Percentiles rank a stretch among this genome's conserved stretches.
Evolutionary conservation across 352 stramenopile species (phyloP).

Genomic region (Phytophthora kernoviae): DNA sequence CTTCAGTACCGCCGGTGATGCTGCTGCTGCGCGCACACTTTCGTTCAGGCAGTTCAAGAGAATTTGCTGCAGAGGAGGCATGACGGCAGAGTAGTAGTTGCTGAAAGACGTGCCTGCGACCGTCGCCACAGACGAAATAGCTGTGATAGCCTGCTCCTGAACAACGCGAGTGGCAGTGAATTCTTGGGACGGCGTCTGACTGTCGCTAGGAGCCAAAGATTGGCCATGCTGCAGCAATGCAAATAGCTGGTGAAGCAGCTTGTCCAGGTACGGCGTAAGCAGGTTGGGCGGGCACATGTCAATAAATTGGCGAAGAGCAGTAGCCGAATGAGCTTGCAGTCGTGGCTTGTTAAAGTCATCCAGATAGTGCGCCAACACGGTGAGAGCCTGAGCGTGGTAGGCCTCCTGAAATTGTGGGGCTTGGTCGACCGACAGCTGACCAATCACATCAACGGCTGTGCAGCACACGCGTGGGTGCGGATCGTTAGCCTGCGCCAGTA

Average conservation of each 20-base stretch:
- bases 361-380: constrained; percentile 69
- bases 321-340: constrained; percentile 77
- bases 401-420: constrained; percentile 77
- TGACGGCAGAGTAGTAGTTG: constrained; percentile 76
- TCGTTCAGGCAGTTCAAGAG: constrained; percentile 68
- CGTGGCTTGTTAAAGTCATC: constrained; percentile 62
- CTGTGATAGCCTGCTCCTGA: constrained; percentile 81
- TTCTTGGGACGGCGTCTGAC: constrained; percentile 19
- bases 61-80: constrained; percentile 76
- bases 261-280: constrained; percentile 77
- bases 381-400: constrained; percentile 72
- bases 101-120: constrained; percentile 65
- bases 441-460: constrained; percentile 84
- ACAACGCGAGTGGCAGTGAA: constrained; percentile 58
- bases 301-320: constrained; percentile 82
- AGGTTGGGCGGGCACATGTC: constrained; percentile 75
- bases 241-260: constrained; percentile 72
- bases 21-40: constrained; percentile 34
- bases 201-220: constrained; percentile 11
- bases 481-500: constrained; percentile 73
- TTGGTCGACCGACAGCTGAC: constrained; percentile 81
- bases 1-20: constrained; percentile 26
- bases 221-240: constrained; percentile 55
- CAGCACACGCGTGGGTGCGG: constrained; percentile 81
- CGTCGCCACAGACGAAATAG: constrained; percentile 80